Evolutionary conservation across 257 asterid genomes (phyloP), one percentile per base, ranked within the genome.

Genomic region (Nicotiana undulata): DNA sequence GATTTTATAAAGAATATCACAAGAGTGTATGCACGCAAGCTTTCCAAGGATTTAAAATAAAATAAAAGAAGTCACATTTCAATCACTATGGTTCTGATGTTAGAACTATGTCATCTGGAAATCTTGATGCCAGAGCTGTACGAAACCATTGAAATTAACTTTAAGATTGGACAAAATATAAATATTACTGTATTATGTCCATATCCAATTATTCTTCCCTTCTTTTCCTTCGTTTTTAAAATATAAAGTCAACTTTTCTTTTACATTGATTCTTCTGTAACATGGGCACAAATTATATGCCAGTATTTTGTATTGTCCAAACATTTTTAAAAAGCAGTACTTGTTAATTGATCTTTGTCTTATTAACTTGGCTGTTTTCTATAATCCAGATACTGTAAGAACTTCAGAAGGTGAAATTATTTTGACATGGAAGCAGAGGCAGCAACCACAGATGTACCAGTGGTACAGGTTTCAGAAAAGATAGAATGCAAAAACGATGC

Each of bases 401-500:
- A 10, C 76, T 68, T 68, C 82, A 79, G 49, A 67, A 55, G 49
- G 31, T 66, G 55, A 75, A 61, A 51, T 82, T 56, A 64, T 81
- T 77, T 60, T 61, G 86, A 49, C 58, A 94, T 94, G 96, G 94
- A 93, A 78, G 91, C 78, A 24, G 97, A 90, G 64, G 79, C 89
- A 22, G 28, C 87, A 77, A 79, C 63, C 74, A 79, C 77, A 81
- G 90, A 90, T 61, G 75, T 88, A 77, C 89, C 90, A 40, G 84
- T 64, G 66, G 72, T 85, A n/a, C 88, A 86, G 84, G 65, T 82
- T 67, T 86, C 81, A 13, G 91, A 89, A 75, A 90, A 87, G 37
- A 85, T 78, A 65, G 84, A 81, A 74, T 63, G 68, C 84, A 83
- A 83, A 46, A 85, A 79, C 9, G 86, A 83, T 66, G 85, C 89